Conservation (phyloP, 345 rosid species). For the Iberis pinnata region DNA sequence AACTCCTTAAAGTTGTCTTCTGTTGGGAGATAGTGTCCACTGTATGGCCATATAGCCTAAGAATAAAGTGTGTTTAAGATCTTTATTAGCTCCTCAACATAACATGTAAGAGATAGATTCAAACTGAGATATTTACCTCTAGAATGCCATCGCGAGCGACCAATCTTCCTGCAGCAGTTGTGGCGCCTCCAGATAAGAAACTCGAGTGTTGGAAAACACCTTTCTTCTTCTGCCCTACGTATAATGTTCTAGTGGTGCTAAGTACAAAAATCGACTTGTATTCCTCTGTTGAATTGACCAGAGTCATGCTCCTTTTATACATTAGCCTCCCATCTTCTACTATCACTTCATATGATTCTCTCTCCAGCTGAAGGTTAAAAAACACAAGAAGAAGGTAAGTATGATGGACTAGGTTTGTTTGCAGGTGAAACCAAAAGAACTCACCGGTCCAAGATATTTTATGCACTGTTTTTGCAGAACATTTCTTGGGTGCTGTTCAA, state of each 20-base stretch:
- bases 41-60: constrained; percentile 65
- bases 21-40: constrained; percentile 67
- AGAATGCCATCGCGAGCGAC: constrained; percentile 50
- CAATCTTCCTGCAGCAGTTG: constrained; percentile 60
- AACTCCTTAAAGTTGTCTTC: constrained; percentile 58
- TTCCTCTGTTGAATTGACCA: constrained; percentile 43
- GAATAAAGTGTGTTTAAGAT: neutral
- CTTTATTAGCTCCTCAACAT: neutral
- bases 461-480: constrained; percentile 78
- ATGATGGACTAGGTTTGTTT: too few relatives aligned
- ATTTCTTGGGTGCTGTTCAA: constrained; percentile 53
- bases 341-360: constrained; percentile 56
- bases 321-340: constrained; percentile 55
- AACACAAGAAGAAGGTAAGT: too few relatives aligned
- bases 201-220: constrained; percentile 61
- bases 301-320: constrained; percentile 38
- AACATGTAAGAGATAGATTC: neutral
- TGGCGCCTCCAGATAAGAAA: constrained; percentile 64
- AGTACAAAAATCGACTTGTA: constrained; percentile 65
- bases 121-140: too few relatives aligned
- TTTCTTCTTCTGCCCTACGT: constrained; percentile 57
- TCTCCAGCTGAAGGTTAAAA: constrained; percentile 48
- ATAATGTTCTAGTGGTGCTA: constrained; percentile 54
- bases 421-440: too few relatives aligned
- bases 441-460: constrained; percentile 90